Evolutionary conservation across 805 yeast species (phyloP), one percentile per base, ranked within the genome.

Genomic region (Blastobotrys robertii): DNA sequence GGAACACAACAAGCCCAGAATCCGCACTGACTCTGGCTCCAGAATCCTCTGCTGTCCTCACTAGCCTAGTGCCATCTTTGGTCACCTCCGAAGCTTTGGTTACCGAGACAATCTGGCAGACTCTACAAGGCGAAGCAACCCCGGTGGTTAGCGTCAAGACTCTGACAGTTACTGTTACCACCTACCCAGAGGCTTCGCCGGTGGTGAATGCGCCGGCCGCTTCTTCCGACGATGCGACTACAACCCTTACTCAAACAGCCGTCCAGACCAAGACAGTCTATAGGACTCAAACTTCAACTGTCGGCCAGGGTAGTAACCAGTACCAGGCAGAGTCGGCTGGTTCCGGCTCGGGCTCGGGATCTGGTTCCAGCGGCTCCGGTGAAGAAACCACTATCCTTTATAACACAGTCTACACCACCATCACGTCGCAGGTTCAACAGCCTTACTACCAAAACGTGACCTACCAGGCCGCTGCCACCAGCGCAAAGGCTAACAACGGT

Each of bases 91-190:
- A 19, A 6, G 25, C 25, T 6, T 19, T 19, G 25, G 25, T 19
- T 19, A 19, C 25, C 25, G 25, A 19, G 25, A 19, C 25, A 19
- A 6, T 19, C 6, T 19, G 25, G 25, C 25, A 19, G 25, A 19
- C 25, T 19, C 6, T 4, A 6, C 25, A 19, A 6, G 25, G 25
- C 4, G 6, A 19, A 6, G 25, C 25, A 19, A 19, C 25, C 25
- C 25, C 25, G 25, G 25, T 19, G 25, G 25, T 19, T 19, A 19
- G 6, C 25, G 25, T 19, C 25, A 19, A 19, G 25, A 42, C 46
- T 2, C 38, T 37, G n/a, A 44, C 46, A 10, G 48, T 38, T 8
- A 38, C 37, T 2, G 34, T 37, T 14, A 19, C 34, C 13, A 41
- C 37, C 28, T 39, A 35, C 33, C 31, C 38, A 9, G 38, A 37